A percentile compares a stretch with the other conserved stretches of the same genome.
These are phyloP conservation scores for Annona cherimola DNA, from an alignment of 164 flowering plant species.

Conservation along the genomic window DNA sequence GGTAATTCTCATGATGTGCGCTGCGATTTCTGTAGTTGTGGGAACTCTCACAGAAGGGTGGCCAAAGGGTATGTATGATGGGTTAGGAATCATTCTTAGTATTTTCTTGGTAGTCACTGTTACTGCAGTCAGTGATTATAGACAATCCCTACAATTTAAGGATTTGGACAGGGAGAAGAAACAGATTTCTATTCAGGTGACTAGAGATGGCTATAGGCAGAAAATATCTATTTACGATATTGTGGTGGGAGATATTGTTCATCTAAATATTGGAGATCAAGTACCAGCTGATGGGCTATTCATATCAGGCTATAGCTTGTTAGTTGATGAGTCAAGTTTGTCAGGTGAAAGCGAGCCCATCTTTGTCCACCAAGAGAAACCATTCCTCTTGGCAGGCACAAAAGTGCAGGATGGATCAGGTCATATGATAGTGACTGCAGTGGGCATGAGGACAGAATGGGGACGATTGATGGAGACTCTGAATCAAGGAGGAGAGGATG, in stretches of 20 bases:
- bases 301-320: constrained; percentile 36
- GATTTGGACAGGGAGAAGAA: constrained; percentile 48
- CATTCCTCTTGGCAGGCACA: constrained; percentile 46
- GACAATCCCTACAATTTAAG: constrained; percentile 42
- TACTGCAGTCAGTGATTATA: constrained; percentile 48
- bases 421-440: constrained; percentile 45
- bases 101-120: constrained; percentile 40
- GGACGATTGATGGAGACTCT: constrained; percentile 50
- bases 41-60: constrained; percentile 46
- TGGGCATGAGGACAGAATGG: constrained; percentile 62
- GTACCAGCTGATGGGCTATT: constrained; percentile 50
- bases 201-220: constrained; percentile 40
- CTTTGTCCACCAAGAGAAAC: constrained; percentile 21
- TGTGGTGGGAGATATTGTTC: constrained; percentile 50
- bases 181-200: constrained; percentile 37
- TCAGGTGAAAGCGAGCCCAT: constrained; percentile 48
- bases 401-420: constrained; percentile 52
- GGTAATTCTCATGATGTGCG: constrained; percentile 43
- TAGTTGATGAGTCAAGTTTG: constrained; percentile 48
- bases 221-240: constrained; percentile 39
- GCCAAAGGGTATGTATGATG: constrained; percentile 49
- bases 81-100: constrained; percentile 40
- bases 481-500: constrained; percentile 45
- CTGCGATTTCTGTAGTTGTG: constrained; percentile 40
- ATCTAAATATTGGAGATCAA: constrained; percentile 38